Percentiles rank a stretch among this genome's conserved stretches.
phyloP scores from a whole-genome alignment of 225 moss, liverwort and hornwort genomes.

The Lunularia cruciata region DNA sequence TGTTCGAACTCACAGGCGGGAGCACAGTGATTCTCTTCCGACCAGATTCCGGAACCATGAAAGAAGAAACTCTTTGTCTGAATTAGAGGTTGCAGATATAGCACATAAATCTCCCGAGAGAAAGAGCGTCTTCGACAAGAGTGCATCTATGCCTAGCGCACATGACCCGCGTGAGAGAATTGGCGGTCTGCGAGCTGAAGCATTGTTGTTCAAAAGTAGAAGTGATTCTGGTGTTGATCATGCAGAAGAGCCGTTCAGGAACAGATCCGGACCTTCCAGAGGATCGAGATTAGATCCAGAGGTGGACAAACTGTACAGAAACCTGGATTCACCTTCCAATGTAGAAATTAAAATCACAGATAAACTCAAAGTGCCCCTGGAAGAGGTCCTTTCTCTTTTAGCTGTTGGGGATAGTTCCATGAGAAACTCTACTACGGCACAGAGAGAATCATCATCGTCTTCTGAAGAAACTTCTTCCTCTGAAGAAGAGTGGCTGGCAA shows the following conservation, averaged over 20 bases:
- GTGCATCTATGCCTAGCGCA: slow-evolving; percentile 15
- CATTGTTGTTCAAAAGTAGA: slow-evolving; percentile 22
- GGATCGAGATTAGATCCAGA: slow-evolving; percentile 25
- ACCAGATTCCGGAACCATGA: slow-evolving; percentile 21
- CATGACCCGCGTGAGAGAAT: slow-evolving; percentile 16
- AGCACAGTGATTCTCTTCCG: slow-evolving; percentile 33
- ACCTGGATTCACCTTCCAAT: slow-evolving; percentile 18
- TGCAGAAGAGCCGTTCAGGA: slow-evolving; percentile 23
- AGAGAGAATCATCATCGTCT: slow-evolving; percentile 30
- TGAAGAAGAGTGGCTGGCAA: slow-evolving; percentile 40
- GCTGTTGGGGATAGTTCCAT: slow-evolving; percentile 29
- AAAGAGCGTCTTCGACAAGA: background rate
- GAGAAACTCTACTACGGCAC: slow-evolving; percentile 5
- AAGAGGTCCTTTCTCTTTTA: slow-evolving; percentile 46
- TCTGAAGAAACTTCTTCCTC: slow-evolving; percentile 37
- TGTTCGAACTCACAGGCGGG: slow-evolving; percentile 22
- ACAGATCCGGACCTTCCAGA: slow-evolving; percentile 4
- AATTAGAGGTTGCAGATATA: slow-evolving; percentile 18
- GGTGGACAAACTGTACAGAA: slow-evolving; percentile 29
- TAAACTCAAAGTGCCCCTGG: slow-evolving; percentile 43
- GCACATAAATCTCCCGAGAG: slow-evolving; percentile 4
- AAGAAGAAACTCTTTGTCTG: slow-evolving; percentile 28
- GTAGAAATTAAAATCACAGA: slow-evolving; percentile 48
- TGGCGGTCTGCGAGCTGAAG: background rate
- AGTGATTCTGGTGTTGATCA: slow-evolving; percentile 19